Evolutionary conservation across 768 basidiomycete genomes (phyloP), one percentile per base, ranked within the genome.

Genomic region (Mycena metata): DNA sequence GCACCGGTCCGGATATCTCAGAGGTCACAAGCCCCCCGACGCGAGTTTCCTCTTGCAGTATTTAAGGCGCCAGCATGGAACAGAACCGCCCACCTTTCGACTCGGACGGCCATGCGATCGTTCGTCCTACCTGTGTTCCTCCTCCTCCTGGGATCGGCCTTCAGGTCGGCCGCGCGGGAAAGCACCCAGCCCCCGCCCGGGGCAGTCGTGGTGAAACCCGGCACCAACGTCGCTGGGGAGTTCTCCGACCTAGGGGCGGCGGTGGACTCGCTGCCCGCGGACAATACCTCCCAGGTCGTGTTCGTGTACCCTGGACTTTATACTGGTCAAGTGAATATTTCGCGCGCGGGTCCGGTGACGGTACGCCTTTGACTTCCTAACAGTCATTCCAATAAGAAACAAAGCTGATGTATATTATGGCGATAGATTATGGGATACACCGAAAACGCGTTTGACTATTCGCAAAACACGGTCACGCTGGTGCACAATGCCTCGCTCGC

Each of bases 271-370:
- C 62, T 78, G 33, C 75, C 77, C 2, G 60, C 60, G 8, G 77
- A 76, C 43, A 67, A 52, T 8, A 70, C 67, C 17, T 56, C 72
- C 4, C 71, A 71, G 50, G 64, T 70, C 7, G 74, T 78, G 19
- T 78, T 78, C 59, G 72, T 78, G 21, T 78, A 72, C 60, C 74
- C 77, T 12, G 77, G 77, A 4, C 71, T 72, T 6, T 78, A 78
- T 52, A 42, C 45, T 13, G 75, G 74, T 5, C 76, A 76, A 47
- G 76, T 78, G 8, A 72, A 72, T 52, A 69, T 78, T 12, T 69
- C 75, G 24, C 72, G 77, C 23, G 24, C 72, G 5, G 77, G 77
- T 7, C 77, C 77, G 19, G 69, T 74, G 21, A 76, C 67, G 35
- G 76, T 75, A 42, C 16, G 45, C 10, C 42, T 9, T 30, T 3